Percentiles rank a stretch among this genome's conserved stretches.
These are phyloP conservation scores for Lachancea thermotolerans DNA, from an alignment of 805 yeast genomes.

Conservation along the genomic window DNA sequence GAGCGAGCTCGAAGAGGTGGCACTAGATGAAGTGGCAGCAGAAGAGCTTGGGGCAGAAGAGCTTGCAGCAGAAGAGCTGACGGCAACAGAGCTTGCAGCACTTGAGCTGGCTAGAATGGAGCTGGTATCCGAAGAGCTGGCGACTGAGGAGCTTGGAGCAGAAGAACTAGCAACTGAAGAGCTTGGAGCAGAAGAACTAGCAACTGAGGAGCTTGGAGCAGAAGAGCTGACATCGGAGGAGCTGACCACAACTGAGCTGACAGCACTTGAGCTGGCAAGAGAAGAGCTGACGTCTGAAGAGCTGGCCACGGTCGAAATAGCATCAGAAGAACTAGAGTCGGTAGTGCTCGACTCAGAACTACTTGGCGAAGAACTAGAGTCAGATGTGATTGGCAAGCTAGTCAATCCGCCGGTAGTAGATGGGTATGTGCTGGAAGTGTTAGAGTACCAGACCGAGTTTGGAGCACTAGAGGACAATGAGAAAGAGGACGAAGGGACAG, in stretches of 20 bases:
- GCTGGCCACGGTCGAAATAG: background rate
- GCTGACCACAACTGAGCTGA: too few relatives aligned
- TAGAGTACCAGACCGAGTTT: too few relatives aligned
- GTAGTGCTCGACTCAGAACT: too few relatives aligned
- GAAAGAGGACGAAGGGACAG: too few relatives aligned
- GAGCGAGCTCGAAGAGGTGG: background rate
- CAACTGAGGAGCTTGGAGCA: background rate
- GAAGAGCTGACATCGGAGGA: background rate
- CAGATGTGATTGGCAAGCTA: background rate
- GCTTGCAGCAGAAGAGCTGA: background rate
- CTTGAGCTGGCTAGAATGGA: slow-evolving; percentile 8
- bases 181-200: slow-evolving; percentile 6
- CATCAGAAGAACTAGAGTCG: background rate
- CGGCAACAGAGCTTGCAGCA: slow-evolving; percentile 2
- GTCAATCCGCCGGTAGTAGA: background rate
- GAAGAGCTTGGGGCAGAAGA: slow-evolving; percentile 5
- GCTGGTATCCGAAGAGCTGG: slow-evolving; percentile 1
- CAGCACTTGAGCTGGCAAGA: too few relatives aligned
- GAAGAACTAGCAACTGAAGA: slow-evolving; percentile 3
- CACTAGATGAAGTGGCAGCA: background rate
- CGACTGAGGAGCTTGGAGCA: slow-evolving; percentile 9
- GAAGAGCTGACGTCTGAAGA: too few relatives aligned
- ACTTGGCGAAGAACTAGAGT: background rate
- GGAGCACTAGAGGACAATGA: too few relatives aligned
- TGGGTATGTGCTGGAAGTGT: background rate